phyloP scores from a whole-genome alignment of 345 rosid species.

The Brassica carinata region DNA sequence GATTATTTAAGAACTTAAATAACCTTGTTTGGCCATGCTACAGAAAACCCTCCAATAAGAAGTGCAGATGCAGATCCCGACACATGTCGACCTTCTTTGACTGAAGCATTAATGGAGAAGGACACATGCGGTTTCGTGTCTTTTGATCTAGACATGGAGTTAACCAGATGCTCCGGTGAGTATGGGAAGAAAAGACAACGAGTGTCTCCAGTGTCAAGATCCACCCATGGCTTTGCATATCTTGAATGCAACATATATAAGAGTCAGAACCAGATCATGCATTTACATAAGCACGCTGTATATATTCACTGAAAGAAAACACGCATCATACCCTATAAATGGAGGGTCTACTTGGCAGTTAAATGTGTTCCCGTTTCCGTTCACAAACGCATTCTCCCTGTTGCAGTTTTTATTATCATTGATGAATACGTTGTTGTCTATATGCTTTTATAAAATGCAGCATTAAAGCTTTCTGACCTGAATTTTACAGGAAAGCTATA shows the following conservation, averaged over 20 bases:
- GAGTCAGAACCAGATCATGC: neutral
- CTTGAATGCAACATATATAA: conserved; percentile 46
- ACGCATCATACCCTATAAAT: conserved; percentile 66
- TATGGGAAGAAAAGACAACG: conserved; percentile 87
- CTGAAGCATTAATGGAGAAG: conserved; percentile 59
- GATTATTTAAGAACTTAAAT: conserved; percentile 17
- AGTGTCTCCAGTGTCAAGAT: conserved; percentile 53
- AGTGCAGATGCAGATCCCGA: conserved; percentile 84
- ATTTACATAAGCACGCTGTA: neutral
- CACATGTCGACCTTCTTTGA: conserved; percentile 56
- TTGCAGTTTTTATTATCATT: conserved; percentile 31
- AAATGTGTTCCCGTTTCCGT: conserved; percentile 46
- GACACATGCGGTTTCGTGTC: conserved; percentile 61
- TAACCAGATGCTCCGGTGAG: conserved; percentile 82
- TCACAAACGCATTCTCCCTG: conserved; percentile 51
- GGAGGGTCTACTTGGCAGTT: conserved; percentile 82
- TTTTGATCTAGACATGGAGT: conserved; percentile 53
- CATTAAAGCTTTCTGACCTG: conserved; percentile 52
- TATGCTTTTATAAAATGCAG: neutral
- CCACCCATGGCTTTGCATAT: conserved; percentile 80
- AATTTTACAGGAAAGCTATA: conserved; percentile 70
- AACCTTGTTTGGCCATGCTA: conserved; percentile 71
- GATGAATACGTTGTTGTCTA: neutral
- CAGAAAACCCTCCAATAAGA: conserved; percentile 86
- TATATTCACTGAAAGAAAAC: neutral